Base-by-base conservation (phyloP, 495 filamentous ascomycete genomes). In the Xylaria sp. region DNA sequence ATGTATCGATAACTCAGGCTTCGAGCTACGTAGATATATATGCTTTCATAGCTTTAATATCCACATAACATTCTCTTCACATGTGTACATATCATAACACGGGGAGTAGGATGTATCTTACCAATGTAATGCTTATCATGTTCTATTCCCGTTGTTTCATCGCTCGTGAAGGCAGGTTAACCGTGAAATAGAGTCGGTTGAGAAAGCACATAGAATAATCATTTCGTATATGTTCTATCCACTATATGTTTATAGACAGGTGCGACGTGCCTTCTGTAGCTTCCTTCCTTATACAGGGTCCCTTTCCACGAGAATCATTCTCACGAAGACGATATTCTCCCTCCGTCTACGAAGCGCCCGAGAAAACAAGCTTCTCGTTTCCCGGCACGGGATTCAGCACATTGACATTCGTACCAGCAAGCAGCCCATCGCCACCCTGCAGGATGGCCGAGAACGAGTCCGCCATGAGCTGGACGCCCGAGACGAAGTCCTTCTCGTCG, bases 401-500 rank as follows among this genome's bases (percentile, higher is more conserved):
- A 55, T 83, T 81, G 12, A 77, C 71, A 26, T 81, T 75, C 41
- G 83, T 85, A 1, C 84, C 84, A 14, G 74, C 73, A 9, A 87
- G 79, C n/a, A 67, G 55, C 9, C 84, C 85, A 46, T 81, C 73
- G 12, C 82, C 83, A 40, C 82, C 81, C 67, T 82, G 81, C 73
- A 85, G 76, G 53, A 87, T 75, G 52, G 80, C 80, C 52, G 80
- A 78, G 77, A 80, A 87, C 35, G 77, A 80, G 21, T 80, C 80
- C 15, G 80, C 77, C 77, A 87, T 82, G 19, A 84, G 73, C 76
- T 87, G 85, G 11, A 87, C 82, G 26, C 85, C 85, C 33, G 77
- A 80, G 5, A 82, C 80, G 66, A 87, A 87, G 24, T 76, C 84
- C 70, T 80, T 11, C 59, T 79, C 83, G 74, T 87, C 85, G 68